A percentile compares a stretch with the other conserved stretches of the same genome.
Conservation (phyloP, 768 basidiomycete species). For the Sarcomyxa edulis region DNA sequence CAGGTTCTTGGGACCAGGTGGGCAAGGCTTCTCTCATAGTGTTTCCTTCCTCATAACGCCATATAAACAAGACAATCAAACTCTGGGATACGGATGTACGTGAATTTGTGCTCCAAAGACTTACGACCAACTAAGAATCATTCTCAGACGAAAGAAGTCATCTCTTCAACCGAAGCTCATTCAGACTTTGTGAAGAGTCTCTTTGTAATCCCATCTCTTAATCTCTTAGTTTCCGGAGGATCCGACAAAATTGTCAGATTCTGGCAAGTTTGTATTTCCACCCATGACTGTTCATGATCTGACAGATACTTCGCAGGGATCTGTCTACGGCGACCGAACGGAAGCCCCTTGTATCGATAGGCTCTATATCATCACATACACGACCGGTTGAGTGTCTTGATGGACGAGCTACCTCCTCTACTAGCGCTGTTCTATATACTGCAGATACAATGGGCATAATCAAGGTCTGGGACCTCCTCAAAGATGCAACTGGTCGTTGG, state of each 20-base stretch:
- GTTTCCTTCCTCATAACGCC: conserved; percentile 6
- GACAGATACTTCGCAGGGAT: conserved; percentile 46
- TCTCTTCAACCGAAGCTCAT: conserved; percentile 76
- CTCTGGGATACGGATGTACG: conserved; percentile 79
- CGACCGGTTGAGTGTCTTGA: conserved; percentile 82
- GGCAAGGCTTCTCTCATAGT: conserved; percentile 3
- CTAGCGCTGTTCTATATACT: conserved; percentile 58
- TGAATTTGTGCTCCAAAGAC: conserved; percentile 5
- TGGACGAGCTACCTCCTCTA: conserved; percentile 42
- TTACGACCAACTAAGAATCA: conserved; percentile 1
- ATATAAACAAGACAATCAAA: conserved; percentile 63
- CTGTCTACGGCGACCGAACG: conserved; percentile 39
- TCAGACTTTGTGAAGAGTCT: conserved; percentile 89
- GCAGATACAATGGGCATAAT: conserved; percentile 92
- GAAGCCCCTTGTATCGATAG: conserved; percentile 44
- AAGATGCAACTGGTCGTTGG: conserved; percentile 45
- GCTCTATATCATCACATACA: conserved; percentile 78
- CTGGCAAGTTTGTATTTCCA: conserved; percentile 54
- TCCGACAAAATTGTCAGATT: conserved; percentile 87
- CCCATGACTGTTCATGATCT: too few relatives aligned
- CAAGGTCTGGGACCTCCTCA: conserved; percentile 69
- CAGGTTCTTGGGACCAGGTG: conserved; percentile 93
- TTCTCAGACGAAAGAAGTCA: conserved; percentile 57
- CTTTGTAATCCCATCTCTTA: conserved; percentile 58
- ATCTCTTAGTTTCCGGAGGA: conserved; percentile 76